Evolutionary conservation across 139 green algal species (phyloP).

Genomic region (Tetraselmis chui): DNA sequence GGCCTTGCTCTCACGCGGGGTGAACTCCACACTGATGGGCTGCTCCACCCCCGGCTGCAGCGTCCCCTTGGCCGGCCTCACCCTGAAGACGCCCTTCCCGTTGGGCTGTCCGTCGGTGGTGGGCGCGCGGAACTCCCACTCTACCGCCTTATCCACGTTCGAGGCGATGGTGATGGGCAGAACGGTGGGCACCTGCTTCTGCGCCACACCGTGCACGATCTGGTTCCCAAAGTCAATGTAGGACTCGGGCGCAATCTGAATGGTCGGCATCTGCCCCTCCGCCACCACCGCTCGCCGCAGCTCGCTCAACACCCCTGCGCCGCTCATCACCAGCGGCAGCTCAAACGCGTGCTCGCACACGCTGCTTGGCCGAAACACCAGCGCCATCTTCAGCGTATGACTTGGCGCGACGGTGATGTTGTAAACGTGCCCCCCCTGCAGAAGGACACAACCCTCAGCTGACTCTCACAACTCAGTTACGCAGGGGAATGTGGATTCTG

Average conservation of each 20-base stretch:
- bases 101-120: not conserved
- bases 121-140: not conserved
- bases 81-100: not conserved
- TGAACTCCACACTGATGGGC: not conserved
- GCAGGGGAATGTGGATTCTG: too few species aligned
- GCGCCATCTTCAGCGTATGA: constrained; percentile 24
- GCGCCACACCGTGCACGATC: not conserved
- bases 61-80: not conserved
- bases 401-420: constrained; percentile 27
- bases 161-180: not conserved
- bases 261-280: not conserved
- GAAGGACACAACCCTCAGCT: not conserved
- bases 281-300: not conserved
- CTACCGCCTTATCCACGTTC: not conserved
- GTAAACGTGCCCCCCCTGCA: constrained; percentile 29
- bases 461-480: too few species aligned
- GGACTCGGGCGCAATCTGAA: not conserved
- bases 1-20: not conserved
- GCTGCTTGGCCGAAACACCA: constrained; percentile 26
- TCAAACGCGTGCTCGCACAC: not conserved
- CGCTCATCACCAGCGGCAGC: not conserved
- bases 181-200: not conserved
- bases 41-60: not conserved
- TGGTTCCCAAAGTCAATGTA: not conserved
- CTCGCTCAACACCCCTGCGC: not conserved